Evolutionary conservation across 768 basidiomycete genomes (phyloP), one percentile per base, ranked within the genome.

Genomic region (Zangia roseola): DNA sequence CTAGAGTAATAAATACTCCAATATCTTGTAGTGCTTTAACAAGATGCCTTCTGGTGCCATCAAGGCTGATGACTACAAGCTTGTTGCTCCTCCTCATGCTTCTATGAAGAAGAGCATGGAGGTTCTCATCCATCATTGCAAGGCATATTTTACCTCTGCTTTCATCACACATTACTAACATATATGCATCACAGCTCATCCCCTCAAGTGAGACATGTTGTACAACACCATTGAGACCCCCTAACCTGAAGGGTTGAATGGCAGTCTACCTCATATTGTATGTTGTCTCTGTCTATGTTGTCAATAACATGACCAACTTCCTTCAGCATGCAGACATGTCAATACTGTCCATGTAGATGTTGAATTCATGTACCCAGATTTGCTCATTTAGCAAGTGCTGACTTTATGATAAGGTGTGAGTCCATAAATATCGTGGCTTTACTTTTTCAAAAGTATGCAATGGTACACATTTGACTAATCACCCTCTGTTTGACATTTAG

Each of bases 41-140:
- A 98, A 97, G 74, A 99, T 99, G 74, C 89, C 95, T 0, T 75
- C 84, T 12, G 97, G 97, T 30, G 91, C 81, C 24, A 69, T 94
- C 73, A 97, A 94, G 71, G 83, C 97, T 23, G 95, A 99, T 64
- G 95, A 98, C 73, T 89, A 97, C 74, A 99, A 99, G 73, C 83
- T 98, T 49, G 90, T 90, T 1, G 92, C 97, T 20, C 95, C 95
- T 24, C 94, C 95, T 12, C 86, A 97, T 49, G 94, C 95, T 1
- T 86, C 86, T 47, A 99, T 99, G 97, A 99, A 99, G 73, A 95
- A 99, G 75, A 91, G 86, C 71, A 97, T 97, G 94, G 94, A 97
- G 71, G 83, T 88, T 6, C 79, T 97, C 48, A 97, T 99, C 59
- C 95, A 99, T 67, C 95, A 98, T 75, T 97, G 98, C 78, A 99